Percentiles rank a stretch among this genome's conserved stretches.
Conservation (phyloP, 176 grass and related monocot genomes). For the Stipa capillata region DNA sequence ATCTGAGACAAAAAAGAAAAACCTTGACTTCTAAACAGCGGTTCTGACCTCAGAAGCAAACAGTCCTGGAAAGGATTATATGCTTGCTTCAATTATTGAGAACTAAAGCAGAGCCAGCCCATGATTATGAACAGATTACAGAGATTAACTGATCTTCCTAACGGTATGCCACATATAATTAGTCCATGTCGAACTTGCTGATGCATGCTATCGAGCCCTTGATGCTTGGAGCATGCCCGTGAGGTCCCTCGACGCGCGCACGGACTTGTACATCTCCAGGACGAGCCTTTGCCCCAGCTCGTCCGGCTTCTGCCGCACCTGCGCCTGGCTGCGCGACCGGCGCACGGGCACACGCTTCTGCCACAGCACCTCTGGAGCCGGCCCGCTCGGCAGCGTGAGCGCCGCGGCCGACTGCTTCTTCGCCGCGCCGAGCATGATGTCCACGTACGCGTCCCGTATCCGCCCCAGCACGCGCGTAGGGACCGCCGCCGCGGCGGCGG, state of each 20-base stretch:
- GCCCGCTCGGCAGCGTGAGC: constrained; percentile 6
- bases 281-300: constrained; percentile 58
- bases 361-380: constrained; percentile 33
- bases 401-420: constrained; percentile 31
- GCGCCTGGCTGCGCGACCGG: constrained; percentile 10
- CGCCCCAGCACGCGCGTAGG: constrained; percentile 43
- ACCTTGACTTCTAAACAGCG: no score
- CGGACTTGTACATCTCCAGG: constrained; percentile 73
- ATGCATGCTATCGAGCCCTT: background rate
- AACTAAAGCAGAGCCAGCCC: background rate
- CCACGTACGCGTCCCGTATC: constrained; percentile 70
- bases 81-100: background rate
- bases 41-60: background rate
- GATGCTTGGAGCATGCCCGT: constrained; percentile 27
- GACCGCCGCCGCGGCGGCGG: background rate
- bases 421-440: constrained; percentile 58
- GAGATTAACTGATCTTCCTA: no score
- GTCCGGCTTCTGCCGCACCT: constrained; percentile 15
- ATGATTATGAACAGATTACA: background rate
- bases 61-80: background rate
- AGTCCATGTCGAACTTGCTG: background rate
- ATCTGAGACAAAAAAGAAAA: no score
- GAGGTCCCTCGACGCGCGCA: constrained; percentile 47
- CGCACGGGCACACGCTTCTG: constrained; percentile 57
- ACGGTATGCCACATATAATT: no score